A percentile compares a stretch with the other conserved stretches of the same genome.
phyloP scores from a whole-genome alignment of 2,329 filamentous ascomycete species.

The Paracorniculantispora psalliotae region DNA sequence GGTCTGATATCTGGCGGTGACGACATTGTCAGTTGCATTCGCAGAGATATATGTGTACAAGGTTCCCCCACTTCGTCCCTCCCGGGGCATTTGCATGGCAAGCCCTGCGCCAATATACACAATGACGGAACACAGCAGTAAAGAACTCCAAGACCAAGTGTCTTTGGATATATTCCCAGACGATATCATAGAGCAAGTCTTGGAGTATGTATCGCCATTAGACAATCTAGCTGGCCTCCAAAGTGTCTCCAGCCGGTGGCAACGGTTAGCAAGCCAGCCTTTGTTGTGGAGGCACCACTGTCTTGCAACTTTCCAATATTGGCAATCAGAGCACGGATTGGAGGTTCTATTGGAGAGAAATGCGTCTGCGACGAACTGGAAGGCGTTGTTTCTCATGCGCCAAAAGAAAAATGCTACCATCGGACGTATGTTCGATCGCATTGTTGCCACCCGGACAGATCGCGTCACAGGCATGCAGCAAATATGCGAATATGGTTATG shows the following conservation, averaged over 20 bases:
- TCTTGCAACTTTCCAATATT: constrained; percentile 62
- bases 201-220: constrained; percentile 56
- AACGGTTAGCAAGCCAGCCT: constrained; percentile 62
- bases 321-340: constrained; percentile 64
- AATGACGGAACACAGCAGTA: not conserved
- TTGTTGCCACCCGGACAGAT: constrained; percentile 65
- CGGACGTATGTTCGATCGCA: constrained; percentile 55
- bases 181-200: constrained; percentile 78
- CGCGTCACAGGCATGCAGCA: constrained; percentile 65
- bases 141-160: constrained; percentile 18
- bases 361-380: constrained; percentile 66
- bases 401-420: constrained; percentile 47
- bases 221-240: constrained; percentile 47
- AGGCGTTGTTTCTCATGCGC: constrained; percentile 56
- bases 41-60: not conserved
- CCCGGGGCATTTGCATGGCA: not conserved
- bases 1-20: not conserved
- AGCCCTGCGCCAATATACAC: not conserved
- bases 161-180: constrained; percentile 59
- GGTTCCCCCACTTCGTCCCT: constrained; percentile 7
- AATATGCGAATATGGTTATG: constrained; percentile 71
- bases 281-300: constrained; percentile 81
- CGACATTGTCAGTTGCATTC: not conserved
- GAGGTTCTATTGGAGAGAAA: constrained; percentile 47
- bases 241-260: constrained; percentile 57